Evolutionary conservation across 495 filamentous ascomycete species (phyloP).

Genomic region (Hamigera avellanea): DNA sequence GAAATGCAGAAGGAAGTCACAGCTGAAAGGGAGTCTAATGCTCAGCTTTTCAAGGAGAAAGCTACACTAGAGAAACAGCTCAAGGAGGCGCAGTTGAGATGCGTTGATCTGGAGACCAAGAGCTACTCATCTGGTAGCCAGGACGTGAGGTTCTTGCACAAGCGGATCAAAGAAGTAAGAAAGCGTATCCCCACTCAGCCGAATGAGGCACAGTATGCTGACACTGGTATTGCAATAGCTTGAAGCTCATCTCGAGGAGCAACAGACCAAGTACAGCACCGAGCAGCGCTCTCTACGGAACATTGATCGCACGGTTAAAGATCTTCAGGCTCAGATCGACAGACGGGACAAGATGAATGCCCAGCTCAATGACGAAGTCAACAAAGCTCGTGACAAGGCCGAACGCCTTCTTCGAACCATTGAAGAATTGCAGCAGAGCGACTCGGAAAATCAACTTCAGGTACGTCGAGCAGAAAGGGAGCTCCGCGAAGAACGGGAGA

Average conservation of each 20-base stretch:
- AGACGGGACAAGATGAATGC: slow-evolving; percentile 75
- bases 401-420: slow-evolving; percentile 81
- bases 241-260: slow-evolving; percentile 79
- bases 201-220: slow-evolving; percentile 4
- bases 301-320: slow-evolving; percentile 87
- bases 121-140: slow-evolving; percentile 88
- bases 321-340: slow-evolving; percentile 86
- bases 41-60: slow-evolving; percentile 84
- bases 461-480: slow-evolving; percentile 82
- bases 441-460: slow-evolving; percentile 66
- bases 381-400: slow-evolving; percentile 74
- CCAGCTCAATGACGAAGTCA: slow-evolving; percentile 71
- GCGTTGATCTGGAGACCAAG: slow-evolving; percentile 94
- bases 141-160: slow-evolving; percentile 90
- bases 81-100: slow-evolving; percentile 81
- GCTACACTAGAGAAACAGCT: slow-evolving; percentile 77
- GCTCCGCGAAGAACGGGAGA: slow-evolving; percentile 80
- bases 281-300: slow-evolving; percentile 83
- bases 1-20: slow-evolving; percentile 94
- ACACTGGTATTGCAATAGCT: slow-evolving; percentile 43
- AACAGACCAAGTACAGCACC: slow-evolving; percentile 63
- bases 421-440: slow-evolving; percentile 82
- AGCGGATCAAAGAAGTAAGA: slow-evolving; percentile 88
- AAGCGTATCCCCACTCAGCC: not conserved
- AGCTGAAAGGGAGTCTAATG: slow-evolving; percentile 75